Base-by-base conservation (phyloP, 1,139 yeast genomes). In the Ogataea hybrid region DNA sequence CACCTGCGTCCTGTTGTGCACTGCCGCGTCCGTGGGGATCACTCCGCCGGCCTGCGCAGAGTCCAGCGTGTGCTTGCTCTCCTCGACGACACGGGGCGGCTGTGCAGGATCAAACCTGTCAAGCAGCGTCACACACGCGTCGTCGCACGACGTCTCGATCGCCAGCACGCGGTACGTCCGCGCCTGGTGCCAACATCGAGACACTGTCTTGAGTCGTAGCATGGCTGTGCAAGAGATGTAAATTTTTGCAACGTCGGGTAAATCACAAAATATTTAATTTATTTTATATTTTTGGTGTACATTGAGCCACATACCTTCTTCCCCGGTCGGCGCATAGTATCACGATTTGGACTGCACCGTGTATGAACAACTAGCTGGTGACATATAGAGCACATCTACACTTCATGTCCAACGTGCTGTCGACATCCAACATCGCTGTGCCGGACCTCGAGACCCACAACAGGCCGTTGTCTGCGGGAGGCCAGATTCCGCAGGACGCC, bases 121-220 rank as follows among this genome's bases (percentile, higher is more conserved):
- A 5, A 90, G 62, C 14, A 92, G 65, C 0, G 96, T 86, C 2
- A 89, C 89, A 52, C 97, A 89, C 0, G 96, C 77, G 61, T 92
- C 99, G 59, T 92, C 99, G 59, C 99, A 94, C 0, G 97, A 88
- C 0, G 96, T 81, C 58, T 92, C 98, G 14, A 92, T 77, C 0
- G 97, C 94, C 20, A 92, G 67, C 0, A 89, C 94, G 37, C 72
- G 73, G 62, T 88, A 89, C 1, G 47, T 32, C 27, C 79, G 58
- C 10, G 20, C 14, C 18, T 35, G 43, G 9, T 22, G 35, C 20
- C 29, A 17, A 5, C 16, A 14, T 7, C 28, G 21, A 20, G 21
- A 20, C 21, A 20, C 16, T 25, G 28, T 25, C 28, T 5, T 25
- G 5, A 16, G 9, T 8, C 23, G 27, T 18, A 29, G 25, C 37